Evolutionary conservation across 192 early-diverging fungal genomes (phyloP), one percentile per base, ranked within the genome.

Genomic region (Coemansia sp.): DNA sequence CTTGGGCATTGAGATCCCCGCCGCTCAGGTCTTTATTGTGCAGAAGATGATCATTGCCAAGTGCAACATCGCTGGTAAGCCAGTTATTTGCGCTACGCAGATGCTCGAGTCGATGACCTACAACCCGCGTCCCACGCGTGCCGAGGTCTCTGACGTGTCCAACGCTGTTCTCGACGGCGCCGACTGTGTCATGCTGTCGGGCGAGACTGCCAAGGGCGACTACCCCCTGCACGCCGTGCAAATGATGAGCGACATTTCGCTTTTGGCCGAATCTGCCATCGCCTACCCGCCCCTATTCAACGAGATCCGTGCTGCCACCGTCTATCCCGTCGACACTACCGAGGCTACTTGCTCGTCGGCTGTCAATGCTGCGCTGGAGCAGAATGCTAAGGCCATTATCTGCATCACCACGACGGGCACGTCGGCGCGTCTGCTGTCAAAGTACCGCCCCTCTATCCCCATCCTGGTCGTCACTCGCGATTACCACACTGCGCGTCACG

Each of bases 41-140:
- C 97, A 99, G 74, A 99, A 99, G 87, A 97, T 96, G 94, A 97
- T 99, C 88, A 99, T 93, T 70, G 89, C 95, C 67, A 98, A 99
- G 86, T 97, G 96, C 84, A 99, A 99, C 72, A 76, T 94, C 50
- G 95, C 91, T 39, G 97, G 95, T 55, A 99, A 97, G 86, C 96
- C 94, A 32, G 97, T 97, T 44, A 92, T 97, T 44, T 94, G 93
- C 69, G 97, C 97, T 55, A 99, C 97, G 38, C 97, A 99, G 87
- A 99, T 99, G 97, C 84, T 99, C 53, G 97, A 95, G 81, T 94
- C 93, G 33, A 95, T 95, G 93, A 94, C 93, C 13, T 88, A 88
- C 79, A 97, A 97, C 86, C 97, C 97, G 61, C 91, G 95, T 49
- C 97, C 97, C n/a, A 99, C 97, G 37, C 93, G 97, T 77, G 97